A percentile compares a stretch with the other conserved stretches of the same genome.
Conservation (phyloP, 345 rosid species). For the Sonneratia alba region DNA sequence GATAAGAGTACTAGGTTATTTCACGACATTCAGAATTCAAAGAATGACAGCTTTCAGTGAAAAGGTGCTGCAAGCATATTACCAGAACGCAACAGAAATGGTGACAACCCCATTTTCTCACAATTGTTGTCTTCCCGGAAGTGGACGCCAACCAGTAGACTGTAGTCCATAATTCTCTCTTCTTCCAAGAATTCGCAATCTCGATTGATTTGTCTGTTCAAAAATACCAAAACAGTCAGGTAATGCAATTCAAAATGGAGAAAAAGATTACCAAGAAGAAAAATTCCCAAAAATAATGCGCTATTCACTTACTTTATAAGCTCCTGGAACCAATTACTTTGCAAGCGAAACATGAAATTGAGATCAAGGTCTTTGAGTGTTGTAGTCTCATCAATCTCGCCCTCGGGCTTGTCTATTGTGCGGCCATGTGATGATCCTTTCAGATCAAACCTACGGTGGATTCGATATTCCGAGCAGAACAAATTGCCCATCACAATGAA, state of each 20-base stretch:
- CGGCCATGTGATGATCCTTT: slow-evolving; percentile 99
- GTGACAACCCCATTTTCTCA: slow-evolving; percentile 89
- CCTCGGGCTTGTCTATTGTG: slow-evolving; percentile 69
- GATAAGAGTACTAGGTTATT: not conserved
- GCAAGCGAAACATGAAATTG: slow-evolving; percentile 75
- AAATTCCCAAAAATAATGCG: not conserved
- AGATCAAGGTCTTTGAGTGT: slow-evolving; percentile 95
- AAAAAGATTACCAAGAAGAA: not conserved
- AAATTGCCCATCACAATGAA: slow-evolving; percentile 97
- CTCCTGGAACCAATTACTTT: slow-evolving; percentile 73
- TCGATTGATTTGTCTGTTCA: slow-evolving; percentile 71
- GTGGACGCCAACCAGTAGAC: slow-evolving; percentile 87
- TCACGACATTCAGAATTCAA: not conserved
- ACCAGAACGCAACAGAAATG: slow-evolving; percentile 85
- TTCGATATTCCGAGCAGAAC: slow-evolving; percentile 90
- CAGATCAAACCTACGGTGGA: slow-evolving; percentile 88
- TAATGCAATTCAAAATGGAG: no score
- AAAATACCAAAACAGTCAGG: not conserved
- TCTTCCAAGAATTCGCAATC: slow-evolving; percentile 95
- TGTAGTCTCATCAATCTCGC: slow-evolving; percentile 93
- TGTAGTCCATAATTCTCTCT: slow-evolving; percentile 92
- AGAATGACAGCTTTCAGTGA: not conserved
- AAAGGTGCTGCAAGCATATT: slow-evolving; percentile 4
- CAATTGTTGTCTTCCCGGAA: slow-evolving; percentile 74
- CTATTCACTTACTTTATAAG: slow-evolving; percentile 55